Percentiles rank a stretch among this genome's conserved stretches.
These are phyloP conservation scores for Chimonanthus praecox DNA, from an alignment of 164 flowering plant species.

Conservation along the genomic window DNA sequence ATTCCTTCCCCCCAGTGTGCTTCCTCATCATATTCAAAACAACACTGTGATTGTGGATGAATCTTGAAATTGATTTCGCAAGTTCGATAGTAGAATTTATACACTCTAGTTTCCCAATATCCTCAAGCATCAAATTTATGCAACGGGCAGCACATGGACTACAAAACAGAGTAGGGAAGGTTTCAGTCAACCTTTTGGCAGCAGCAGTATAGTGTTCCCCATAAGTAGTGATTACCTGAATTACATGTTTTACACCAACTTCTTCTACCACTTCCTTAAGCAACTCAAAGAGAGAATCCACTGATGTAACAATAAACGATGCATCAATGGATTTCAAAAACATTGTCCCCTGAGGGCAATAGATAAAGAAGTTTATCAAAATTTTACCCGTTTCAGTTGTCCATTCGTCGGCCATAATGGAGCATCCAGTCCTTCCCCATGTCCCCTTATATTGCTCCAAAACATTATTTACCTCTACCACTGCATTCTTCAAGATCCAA, in stretches of 20 bases:
- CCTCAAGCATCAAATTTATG: slow-evolving; percentile 66
- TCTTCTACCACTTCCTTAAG: slow-evolving; percentile 75
- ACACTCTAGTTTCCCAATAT: slow-evolving; percentile 60
- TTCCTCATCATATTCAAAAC: slow-evolving; percentile 15
- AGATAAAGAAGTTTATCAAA: slow-evolving; percentile 48
- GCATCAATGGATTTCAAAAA: slow-evolving; percentile 72
- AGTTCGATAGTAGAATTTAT: slow-evolving; percentile 43
- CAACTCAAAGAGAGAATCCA: slow-evolving; percentile 50
- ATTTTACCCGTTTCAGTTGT: slow-evolving; percentile 36
- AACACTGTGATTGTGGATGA: slow-evolving; percentile 10
- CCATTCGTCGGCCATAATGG: slow-evolving; percentile 71
- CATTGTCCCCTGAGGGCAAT: slow-evolving; percentile 67
- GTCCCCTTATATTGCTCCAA: slow-evolving; percentile 30
- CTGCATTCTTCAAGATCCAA: slow-evolving; percentile 59
- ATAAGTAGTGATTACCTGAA: slow-evolving; percentile 66
- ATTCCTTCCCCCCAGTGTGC: slow-evolving; percentile 53
- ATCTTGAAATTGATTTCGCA: slow-evolving; percentile 58
- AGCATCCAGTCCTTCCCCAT: slow-evolving; percentile 76
- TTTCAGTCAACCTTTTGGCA: slow-evolving; percentile 51
- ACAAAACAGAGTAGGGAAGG: slow-evolving; percentile 65
- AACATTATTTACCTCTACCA: slow-evolving; percentile 58
- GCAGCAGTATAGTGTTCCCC: slow-evolving; percentile 52
- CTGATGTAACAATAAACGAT: slow-evolving; percentile 38
- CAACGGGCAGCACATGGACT: slow-evolving; percentile 66
- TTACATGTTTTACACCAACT: slow-evolving; percentile 63